Base-by-base conservation (phyloP, 805 yeast genomes). In the Pichia rugopelliculosa region DNA sequence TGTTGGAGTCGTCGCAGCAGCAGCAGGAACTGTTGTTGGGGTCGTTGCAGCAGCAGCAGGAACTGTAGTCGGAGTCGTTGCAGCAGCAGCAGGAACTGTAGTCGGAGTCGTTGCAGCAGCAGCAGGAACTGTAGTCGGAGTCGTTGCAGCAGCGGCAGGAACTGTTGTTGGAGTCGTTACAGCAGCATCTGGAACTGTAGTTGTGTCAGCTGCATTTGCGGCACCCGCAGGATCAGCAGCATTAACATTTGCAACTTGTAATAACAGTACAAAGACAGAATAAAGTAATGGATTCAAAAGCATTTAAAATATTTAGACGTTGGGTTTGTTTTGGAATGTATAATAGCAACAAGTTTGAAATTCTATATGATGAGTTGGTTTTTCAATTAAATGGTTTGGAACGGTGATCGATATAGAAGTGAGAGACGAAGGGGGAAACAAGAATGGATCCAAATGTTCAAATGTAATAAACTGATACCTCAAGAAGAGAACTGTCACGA, bases 1-100 rank as follows among this genome's bases (percentile, higher is more conserved):
- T 10, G 55, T 25, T 20, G 50, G 27, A 9, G 49, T 23, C 6
- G 53, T 18, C 36, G 45, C 17, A 12, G 42, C 36, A 25, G 45
- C 26, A 25, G 52, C 45, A 17, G 59, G 54, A 3, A 57, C 42
- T 24, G 55, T 27, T 0, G 49, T 12, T 3, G 50, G 8, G 17
- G 52, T 27, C 15, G 46, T 24, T 9, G 54, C 26, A 6, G 56
- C 34, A 12, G 53, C 30, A 12, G 48, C 43, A 23, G 56, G 21
- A 7, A 55, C 36, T 8, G 50, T 20, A 12, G 46, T 30, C 6
- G 47, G 17, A 3, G 47, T 15, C 10, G 49, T 42, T 4, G 51
- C 42, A 6, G 53, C 25, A 6, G 53, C 43, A 11, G 52, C 23
- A 6, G 41, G 36, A 4, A 42, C 34, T 12, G 48, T 37, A 13